Conservation (phyloP, 2,329 filamentous ascomycete species). For the Salinomyces thailandicus region DNA sequence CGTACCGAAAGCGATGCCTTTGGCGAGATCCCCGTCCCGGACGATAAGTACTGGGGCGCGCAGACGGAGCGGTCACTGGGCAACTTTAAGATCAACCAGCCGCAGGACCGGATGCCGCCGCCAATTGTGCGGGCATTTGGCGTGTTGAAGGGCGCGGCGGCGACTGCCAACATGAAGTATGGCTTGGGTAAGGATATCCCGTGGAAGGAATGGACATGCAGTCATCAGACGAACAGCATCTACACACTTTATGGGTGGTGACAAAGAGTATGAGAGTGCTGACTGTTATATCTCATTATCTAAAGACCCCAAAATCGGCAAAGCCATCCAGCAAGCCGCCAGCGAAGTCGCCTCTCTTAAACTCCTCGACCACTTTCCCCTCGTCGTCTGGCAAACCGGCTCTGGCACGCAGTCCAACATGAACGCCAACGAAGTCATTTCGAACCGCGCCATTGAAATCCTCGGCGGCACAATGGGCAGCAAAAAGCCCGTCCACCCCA, state of each 20-base stretch:
- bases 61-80: conserved; percentile 92
- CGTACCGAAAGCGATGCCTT: conserved; percentile 95
- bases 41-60: conserved; percentile 96
- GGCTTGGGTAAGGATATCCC: conserved; percentile 59
- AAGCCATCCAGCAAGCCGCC: conserved; percentile 90
- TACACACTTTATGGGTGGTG: too few species aligned
- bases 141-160: conserved; percentile 92
- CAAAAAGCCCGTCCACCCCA: conserved; percentile 98
- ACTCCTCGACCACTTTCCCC: conserved; percentile 92
- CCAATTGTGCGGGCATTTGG: conserved; percentile 89
- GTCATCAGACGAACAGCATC: too few species aligned
- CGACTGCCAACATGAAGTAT: conserved; percentile 88
- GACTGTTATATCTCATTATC: neutral
- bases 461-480: conserved; percentile 84
- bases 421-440: conserved; percentile 99
- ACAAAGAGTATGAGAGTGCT: neutral
- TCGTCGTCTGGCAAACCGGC: conserved; percentile 98
- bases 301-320: conserved; percentile 71
- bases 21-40: conserved; percentile 84
- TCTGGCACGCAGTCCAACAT: conserved; percentile 99
- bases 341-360: conserved; percentile 87
- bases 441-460: conserved; percentile 97
- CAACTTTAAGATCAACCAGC: conserved; percentile 99
- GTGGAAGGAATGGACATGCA: too few species aligned
- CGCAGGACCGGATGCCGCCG: conserved; percentile 94